Conservation (phyloP, 768 basidiomycete genomes). For the Hortiboletus campestris region DNA sequence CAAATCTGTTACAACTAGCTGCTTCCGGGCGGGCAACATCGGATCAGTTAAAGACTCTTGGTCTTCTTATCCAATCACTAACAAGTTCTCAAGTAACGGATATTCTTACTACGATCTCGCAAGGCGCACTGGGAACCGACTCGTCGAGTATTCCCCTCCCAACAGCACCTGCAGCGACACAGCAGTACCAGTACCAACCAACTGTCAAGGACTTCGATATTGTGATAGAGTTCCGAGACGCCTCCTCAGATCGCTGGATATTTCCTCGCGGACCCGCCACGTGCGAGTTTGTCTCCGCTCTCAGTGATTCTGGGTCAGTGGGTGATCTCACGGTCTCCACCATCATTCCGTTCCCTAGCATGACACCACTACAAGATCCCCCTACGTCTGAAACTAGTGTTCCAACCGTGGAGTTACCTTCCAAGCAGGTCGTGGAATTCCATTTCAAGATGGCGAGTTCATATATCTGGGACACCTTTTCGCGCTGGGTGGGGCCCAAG, state of each 20-base stretch:
- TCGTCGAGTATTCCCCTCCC: slow-evolving; percentile 14
- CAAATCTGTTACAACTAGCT: slow-evolving; percentile 62
- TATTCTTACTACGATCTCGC: slow-evolving; percentile 6
- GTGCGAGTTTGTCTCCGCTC: slow-evolving; percentile 40
- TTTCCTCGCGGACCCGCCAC: slow-evolving; percentile 60
- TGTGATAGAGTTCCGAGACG: slow-evolving; percentile 68
- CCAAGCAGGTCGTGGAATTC: slow-evolving; percentile 42
- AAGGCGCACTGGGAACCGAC: neutral
- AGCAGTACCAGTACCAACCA: slow-evolving; percentile 24
- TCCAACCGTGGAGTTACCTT: slow-evolving; percentile 5
- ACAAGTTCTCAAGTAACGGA: slow-evolving; percentile 30
- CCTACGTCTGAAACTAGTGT: slow-evolving; percentile 11
- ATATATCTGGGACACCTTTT: slow-evolving; percentile 56
- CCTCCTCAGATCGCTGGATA: slow-evolving; percentile 60
- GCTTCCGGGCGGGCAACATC: slow-evolving; percentile 58
- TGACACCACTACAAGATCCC: slow-evolving; percentile 11
- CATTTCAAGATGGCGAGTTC: slow-evolving; percentile 47
- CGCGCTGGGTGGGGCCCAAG: slow-evolving; percentile 59
- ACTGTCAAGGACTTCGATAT: slow-evolving; percentile 65
- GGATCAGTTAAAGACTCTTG: slow-evolving; percentile 66
- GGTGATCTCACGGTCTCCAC: slow-evolving; percentile 42
- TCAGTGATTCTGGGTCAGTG: slow-evolving; percentile 13
- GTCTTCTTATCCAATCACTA: slow-evolving; percentile 69
- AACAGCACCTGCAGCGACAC: slow-evolving; percentile 10
- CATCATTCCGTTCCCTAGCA: slow-evolving; percentile 43